These are phyloP conservation scores for Chlorella sp. DNA, from an alignment of 139 green algal genomes.

Conservation along the genomic window DNA sequence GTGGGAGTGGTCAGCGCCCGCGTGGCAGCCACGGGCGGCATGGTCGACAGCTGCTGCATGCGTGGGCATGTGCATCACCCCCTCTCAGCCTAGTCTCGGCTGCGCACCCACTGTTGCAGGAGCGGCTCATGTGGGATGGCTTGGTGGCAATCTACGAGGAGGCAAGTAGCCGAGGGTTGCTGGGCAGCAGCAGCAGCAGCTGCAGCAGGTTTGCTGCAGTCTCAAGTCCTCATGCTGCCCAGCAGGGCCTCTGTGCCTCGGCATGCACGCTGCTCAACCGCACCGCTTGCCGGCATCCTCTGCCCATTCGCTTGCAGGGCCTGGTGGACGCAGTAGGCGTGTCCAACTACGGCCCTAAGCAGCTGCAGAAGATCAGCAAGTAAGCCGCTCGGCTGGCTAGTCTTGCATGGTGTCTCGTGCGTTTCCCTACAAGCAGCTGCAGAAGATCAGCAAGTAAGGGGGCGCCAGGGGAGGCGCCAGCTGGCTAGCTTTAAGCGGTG, in stretches of 20 bases:
- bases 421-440: no score
- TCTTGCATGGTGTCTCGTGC: no score
- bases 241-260: slow-evolving; percentile 71
- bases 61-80: no score
- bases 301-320: slow-evolving; percentile 56
- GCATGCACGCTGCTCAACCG: slow-evolving; percentile 70
- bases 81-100: no score
- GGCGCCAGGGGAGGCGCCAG: no score
- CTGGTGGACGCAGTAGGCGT: slow-evolving; percentile 80
- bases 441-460: no score
- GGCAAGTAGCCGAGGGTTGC: not conserved
- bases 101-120: slow-evolving; percentile 43
- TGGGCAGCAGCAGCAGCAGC: not conserved
- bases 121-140: slow-evolving; percentile 78
- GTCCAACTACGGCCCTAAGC: slow-evolving; percentile 73
- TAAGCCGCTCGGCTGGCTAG: not conserved
- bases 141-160: slow-evolving; percentile 70
- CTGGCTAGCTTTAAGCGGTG: no score
- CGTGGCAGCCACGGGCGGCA: no score
- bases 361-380: slow-evolving; percentile 70
- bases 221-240: not conserved
- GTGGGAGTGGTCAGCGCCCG: no score
- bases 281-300: not conserved
- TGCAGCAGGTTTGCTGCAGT: not conserved
- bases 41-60: no score